Conservation (phyloP, 2,329 filamentous ascomycete species). For the Epichloe sp. region DNA sequence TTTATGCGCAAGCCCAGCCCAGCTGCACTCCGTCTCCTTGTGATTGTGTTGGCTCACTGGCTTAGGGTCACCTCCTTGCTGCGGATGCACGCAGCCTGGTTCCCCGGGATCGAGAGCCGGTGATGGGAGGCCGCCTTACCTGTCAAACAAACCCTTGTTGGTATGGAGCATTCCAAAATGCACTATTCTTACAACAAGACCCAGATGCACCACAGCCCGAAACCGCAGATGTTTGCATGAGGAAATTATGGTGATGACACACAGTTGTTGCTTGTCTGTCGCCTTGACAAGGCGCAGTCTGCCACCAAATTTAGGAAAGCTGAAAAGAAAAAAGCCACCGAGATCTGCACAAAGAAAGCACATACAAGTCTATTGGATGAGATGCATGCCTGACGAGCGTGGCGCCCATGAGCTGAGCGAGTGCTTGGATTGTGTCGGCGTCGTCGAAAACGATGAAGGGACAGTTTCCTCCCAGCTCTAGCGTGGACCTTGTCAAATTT, state of each 20-base stretch:
- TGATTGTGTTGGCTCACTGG: background rate
- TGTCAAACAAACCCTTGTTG: background rate
- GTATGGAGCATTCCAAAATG: background rate
- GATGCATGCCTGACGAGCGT: conserved; percentile 61
- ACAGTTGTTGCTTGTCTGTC: background rate
- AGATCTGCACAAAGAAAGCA: conserved; percentile 14
- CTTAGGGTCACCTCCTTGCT: background rate
- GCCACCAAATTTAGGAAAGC: background rate
- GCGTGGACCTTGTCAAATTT: conserved; percentile 51
- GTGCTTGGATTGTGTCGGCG: conserved; percentile 53
- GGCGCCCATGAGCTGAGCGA: conserved; percentile 49
- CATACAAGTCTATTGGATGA: conserved; percentile 46
- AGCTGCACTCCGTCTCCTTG: background rate
- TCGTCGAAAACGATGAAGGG: conserved; percentile 54
- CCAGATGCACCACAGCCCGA: background rate
- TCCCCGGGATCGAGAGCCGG: background rate
- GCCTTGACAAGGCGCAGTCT: background rate
- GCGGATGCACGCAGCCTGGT: conserved; percentile 1
- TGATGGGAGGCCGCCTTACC: background rate
- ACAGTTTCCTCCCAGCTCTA: conserved; percentile 61
- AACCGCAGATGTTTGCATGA: background rate
- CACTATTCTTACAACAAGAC: background rate
- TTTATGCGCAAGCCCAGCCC: background rate
- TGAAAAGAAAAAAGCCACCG: background rate
- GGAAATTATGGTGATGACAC: background rate